phyloP scores from a whole-genome alignment of 1,139 yeast species.

The Yarrowia galli region DNA sequence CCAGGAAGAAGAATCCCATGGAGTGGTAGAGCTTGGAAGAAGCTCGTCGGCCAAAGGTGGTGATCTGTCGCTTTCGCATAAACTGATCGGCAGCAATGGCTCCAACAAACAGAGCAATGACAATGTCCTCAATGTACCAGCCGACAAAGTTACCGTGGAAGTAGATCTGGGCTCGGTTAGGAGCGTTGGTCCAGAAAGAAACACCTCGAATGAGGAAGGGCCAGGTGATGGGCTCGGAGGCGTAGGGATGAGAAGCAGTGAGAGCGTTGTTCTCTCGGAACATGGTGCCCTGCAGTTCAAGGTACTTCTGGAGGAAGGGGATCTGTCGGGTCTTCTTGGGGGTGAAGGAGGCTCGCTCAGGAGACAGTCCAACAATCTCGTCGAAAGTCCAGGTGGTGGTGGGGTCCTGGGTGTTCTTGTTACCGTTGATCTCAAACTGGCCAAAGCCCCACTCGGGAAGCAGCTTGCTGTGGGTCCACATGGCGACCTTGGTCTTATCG shows the following conservation, averaged over 20 bases:
- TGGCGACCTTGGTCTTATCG: conserved; percentile 84
- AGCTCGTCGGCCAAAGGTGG: conserved; percentile 60
- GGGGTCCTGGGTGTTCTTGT: conserved; percentile 73
- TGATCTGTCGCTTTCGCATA: conserved; percentile 76
- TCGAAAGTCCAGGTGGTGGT: conserved; percentile 81
- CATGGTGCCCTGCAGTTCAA: conserved; percentile 88
- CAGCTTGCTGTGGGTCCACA: conserved; percentile 90
- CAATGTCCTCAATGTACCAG: conserved; percentile 84
- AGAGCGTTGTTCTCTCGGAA: conserved; percentile 89
- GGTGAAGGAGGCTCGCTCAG: conserved; percentile 61
- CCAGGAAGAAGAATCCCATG: conserved; percentile 81
- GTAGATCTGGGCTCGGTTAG: conserved; percentile 70
- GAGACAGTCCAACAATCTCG: conserved; percentile 66
- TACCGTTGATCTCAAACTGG: conserved; percentile 95
- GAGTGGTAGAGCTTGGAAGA: conserved; percentile 75
- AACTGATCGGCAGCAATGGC: conserved; percentile 74
- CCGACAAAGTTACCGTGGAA: conserved; percentile 91
- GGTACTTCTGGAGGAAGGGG: conserved; percentile 85
- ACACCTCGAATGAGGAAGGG: conserved; percentile 93
- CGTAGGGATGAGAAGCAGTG: conserved; percentile 92
- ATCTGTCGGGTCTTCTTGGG: conserved; percentile 62
- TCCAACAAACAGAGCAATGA: conserved; percentile 71
- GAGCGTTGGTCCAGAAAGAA: conserved; percentile 90
- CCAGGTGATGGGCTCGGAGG: conserved; percentile 93
- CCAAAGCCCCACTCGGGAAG: conserved; percentile 94